Conservation (phyloP, 495 filamentous ascomycete species). For the Penicillium cinerascens region DNA sequence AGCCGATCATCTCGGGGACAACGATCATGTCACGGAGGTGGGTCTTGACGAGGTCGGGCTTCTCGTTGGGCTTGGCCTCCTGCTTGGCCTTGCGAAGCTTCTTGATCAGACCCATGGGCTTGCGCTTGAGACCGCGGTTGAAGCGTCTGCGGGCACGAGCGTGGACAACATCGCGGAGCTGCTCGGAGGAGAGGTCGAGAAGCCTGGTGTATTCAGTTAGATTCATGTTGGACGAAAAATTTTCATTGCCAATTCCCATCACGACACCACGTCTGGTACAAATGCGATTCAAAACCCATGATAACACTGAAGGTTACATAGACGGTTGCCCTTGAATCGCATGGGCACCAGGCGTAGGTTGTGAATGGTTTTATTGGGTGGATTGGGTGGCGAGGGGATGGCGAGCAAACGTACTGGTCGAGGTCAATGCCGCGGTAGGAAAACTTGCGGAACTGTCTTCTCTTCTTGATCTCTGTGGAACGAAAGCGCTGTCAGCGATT, state of each 20-base stretch:
- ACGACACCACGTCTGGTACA: slow-evolving; percentile 1
- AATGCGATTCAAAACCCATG: not conserved
- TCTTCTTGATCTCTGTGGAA: slow-evolving; percentile 88
- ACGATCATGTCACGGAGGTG: slow-evolving; percentile 99
- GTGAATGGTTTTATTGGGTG: slow-evolving; percentile 10
- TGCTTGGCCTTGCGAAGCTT: slow-evolving; percentile 99
- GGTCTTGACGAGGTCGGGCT: slow-evolving; percentile 97
- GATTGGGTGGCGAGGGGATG: slow-evolving; percentile 42
- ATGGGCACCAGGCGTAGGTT: slow-evolving; percentile 5
- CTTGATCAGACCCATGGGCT: slow-evolving; percentile 99
- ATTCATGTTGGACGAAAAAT: slow-evolving; percentile 11
- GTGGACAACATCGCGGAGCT: slow-evolving; percentile 98
- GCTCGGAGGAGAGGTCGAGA: slow-evolving; percentile 95
- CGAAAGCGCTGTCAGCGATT: slow-evolving; percentile 40
- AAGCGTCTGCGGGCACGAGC: slow-evolving; percentile 97
- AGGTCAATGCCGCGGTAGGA: slow-evolving; percentile 99
- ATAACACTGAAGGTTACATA: not conserved
- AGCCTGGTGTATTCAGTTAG: slow-evolving; percentile 54
- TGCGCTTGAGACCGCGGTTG: slow-evolving; percentile 99
- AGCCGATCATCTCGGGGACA: slow-evolving; percentile 98
- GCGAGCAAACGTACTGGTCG: slow-evolving; percentile 74
- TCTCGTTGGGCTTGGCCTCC: slow-evolving; percentile 99
- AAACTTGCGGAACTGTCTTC: slow-evolving; percentile 99
- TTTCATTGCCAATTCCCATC: not conserved
- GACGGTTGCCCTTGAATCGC: slow-evolving; percentile 46